Evolutionary conservation across 163 green algal genomes (phyloP).

Genomic region (Trebouxiophyceae sp.): DNA sequence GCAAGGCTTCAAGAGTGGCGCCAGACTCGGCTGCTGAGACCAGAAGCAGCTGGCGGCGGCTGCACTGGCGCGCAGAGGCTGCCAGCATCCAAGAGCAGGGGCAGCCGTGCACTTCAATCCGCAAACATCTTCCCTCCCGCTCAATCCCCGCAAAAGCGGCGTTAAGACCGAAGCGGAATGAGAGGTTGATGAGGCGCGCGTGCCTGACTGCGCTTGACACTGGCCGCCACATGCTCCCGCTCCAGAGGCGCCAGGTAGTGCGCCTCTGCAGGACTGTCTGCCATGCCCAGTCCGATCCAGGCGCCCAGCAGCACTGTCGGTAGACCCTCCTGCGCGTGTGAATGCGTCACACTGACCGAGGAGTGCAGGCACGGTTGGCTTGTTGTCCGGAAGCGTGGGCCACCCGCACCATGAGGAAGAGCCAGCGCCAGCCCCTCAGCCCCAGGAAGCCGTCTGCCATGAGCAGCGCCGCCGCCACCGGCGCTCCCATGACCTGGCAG

Average conservation of each 20-base stretch:
- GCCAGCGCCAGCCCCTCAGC: conserved; percentile 36
- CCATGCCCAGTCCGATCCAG: conserved; percentile 19
- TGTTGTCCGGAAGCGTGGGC: neutral
- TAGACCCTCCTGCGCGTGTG: conserved; percentile 10
- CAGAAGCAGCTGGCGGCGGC: too few species aligned
- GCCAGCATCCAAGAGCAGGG: too few species aligned
- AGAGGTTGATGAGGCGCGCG: too few species aligned
- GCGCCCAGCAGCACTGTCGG: conserved; percentile 26
- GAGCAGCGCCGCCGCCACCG: conserved; percentile 18
- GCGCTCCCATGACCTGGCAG: conserved; percentile 22
- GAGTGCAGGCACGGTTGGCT: neutral
- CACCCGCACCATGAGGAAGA: conserved; percentile 11
- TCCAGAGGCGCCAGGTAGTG: conserved; percentile 31
- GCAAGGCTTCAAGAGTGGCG: too few species aligned
- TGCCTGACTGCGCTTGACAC: too few species aligned
- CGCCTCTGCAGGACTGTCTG: conserved; percentile 19
- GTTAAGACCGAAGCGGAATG: too few species aligned
- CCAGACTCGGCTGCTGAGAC: too few species aligned
- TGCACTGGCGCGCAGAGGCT: too few species aligned
- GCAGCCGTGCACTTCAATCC: too few species aligned
- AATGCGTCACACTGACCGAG: too few species aligned
- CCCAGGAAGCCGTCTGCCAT: conserved; percentile 15
- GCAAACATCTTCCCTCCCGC: too few species aligned
- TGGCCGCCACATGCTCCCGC: conserved; percentile 22
- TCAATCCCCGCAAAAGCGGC: too few species aligned